These are phyloP conservation scores for Solanum clarkiae DNA, from an alignment of 257 asterid genomes.

Conservation along the genomic window DNA sequence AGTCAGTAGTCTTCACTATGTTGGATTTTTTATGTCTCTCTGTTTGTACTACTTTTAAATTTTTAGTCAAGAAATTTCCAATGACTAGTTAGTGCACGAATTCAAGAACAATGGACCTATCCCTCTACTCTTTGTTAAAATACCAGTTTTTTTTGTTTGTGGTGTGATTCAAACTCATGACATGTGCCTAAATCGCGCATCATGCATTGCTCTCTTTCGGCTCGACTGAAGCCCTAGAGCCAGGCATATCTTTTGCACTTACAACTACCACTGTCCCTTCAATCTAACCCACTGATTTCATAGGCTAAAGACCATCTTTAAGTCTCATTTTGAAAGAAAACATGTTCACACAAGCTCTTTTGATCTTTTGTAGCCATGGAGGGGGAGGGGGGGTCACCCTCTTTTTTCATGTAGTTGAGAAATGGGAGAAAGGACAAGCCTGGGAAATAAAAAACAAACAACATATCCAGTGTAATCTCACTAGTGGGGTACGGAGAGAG, in stretches of 20 bases:
- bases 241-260: background rate
- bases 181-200: background rate
- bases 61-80: background rate
- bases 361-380: background rate
- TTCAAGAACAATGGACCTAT: background rate
- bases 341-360: background rate
- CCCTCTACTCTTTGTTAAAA: background rate
- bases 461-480: too few relatives aligned
- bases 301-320: background rate
- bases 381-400: background rate
- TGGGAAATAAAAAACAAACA: too few relatives aligned
- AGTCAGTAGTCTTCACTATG: background rate
- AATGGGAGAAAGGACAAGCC: background rate
- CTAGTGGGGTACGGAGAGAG: too few relatives aligned
- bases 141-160: background rate
- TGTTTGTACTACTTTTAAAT: background rate
- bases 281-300: background rate
- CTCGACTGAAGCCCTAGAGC: background rate
- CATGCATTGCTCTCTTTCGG: background rate
- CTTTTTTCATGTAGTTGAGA: background rate
- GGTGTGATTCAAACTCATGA: background rate
- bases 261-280: background rate
- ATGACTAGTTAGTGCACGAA: background rate
- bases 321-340: background rate
- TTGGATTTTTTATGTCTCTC: background rate